Evolutionary conservation across 768 basidiomycete species (phyloP).

Genomic region (Clitopilus passeckerianus): DNA sequence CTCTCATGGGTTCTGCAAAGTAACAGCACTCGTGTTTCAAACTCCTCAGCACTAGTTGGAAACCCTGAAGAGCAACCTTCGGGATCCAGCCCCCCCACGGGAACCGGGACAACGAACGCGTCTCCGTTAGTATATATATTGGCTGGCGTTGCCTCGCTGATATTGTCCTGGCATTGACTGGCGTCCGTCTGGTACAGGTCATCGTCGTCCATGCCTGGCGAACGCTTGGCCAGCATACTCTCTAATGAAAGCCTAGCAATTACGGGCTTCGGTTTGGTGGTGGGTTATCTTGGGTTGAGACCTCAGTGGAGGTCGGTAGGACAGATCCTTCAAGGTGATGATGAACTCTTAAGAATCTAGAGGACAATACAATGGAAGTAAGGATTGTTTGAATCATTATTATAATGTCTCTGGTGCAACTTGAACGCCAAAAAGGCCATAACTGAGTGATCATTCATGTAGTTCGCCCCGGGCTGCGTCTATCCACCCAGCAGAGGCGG

Average conservation of each 20-base stretch:
- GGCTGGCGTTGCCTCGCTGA: not conserved
- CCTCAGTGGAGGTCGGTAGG: not conserved
- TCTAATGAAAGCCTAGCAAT: not conserved
- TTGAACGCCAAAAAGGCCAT: too few relatives aligned
- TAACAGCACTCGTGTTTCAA: constrained; percentile 67
- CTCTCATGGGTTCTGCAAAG: constrained; percentile 69
- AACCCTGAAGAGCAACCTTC: constrained; percentile 16
- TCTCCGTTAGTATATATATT: not conserved
- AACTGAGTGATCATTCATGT: too few relatives aligned
- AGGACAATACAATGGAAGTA: too few relatives aligned
- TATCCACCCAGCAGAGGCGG: too few relatives aligned
- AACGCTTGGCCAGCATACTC: not conserved
- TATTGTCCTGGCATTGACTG: not conserved
- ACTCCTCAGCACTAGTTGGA: constrained; percentile 58
- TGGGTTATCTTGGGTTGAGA: not conserved
- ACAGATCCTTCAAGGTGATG: too few relatives aligned
- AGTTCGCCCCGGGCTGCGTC: too few relatives aligned
- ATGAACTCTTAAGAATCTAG: too few relatives aligned
- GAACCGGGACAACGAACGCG: not conserved
- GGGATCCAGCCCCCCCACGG: constrained; percentile 16
- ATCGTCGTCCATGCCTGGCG: not conserved
- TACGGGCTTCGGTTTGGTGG: not conserved
- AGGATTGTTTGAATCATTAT: too few relatives aligned
- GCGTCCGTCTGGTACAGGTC: not conserved
- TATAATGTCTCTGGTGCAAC: too few relatives aligned